phyloP scores from a whole-genome alignment of 2,329 filamentous ascomycete genomes.

The Paecilomyces fulvus region DNA sequence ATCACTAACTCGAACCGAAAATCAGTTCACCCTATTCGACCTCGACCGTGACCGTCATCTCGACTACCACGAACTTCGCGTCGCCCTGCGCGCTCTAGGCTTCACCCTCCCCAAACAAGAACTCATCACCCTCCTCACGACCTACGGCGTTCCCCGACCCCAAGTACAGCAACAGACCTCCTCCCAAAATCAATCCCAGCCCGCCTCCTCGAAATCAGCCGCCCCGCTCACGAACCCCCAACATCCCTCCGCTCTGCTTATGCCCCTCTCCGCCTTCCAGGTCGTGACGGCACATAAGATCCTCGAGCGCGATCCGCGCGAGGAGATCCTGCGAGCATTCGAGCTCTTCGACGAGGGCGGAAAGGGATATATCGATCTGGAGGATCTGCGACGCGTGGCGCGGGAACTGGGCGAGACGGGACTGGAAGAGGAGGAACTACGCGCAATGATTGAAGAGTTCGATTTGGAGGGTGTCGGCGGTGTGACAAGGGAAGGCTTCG shows the following conservation, averaged over 20 bases:
- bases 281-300: constrained; percentile 73
- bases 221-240: constrained; percentile 33
- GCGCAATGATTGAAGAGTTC: constrained; percentile 97
- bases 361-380: constrained; percentile 84
- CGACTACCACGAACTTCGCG: constrained; percentile 97
- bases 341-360: constrained; percentile 84
- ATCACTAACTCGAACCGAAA: neutral
- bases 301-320: constrained; percentile 70
- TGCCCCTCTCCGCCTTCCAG: constrained; percentile 66
- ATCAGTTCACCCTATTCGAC: constrained; percentile 86
- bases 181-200: constrained; percentile 10
- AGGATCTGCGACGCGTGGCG: constrained; percentile 79
- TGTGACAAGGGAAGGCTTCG: constrained; percentile 56
- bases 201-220: constrained; percentile 20
- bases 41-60: constrained; percentile 90
- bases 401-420: constrained; percentile 80
- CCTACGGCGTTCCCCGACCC: constrained; percentile 66
- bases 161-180: constrained; percentile 38
- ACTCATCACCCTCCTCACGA: constrained; percentile 69
- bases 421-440: constrained; percentile 83
- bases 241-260: constrained; percentile 58
- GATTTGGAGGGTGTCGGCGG: constrained; percentile 88
- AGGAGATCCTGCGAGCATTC: constrained; percentile 88
- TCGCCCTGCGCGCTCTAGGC: constrained; percentile 88
- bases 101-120: constrained; percentile 85